These are phyloP conservation scores for Pyrenophora teres DNA, from an alignment of 2,329 filamentous ascomycete genomes.

Conservation along the genomic window DNA sequence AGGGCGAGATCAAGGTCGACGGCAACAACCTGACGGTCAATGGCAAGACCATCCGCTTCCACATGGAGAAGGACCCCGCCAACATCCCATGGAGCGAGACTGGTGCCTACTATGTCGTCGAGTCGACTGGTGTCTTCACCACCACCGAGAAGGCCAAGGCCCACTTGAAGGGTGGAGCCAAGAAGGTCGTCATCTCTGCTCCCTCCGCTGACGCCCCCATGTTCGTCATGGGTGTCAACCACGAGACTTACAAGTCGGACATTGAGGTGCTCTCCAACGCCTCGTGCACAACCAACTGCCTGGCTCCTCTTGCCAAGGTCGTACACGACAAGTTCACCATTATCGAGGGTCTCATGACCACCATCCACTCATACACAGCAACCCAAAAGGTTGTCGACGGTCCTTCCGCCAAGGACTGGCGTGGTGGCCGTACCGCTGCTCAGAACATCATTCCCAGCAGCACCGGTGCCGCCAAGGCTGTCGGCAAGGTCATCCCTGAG, in stretches of 20 bases:
- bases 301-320: constrained; percentile 98
- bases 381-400: constrained; percentile 99
- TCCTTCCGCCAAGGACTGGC: constrained; percentile 98
- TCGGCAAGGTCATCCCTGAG: constrained; percentile 98
- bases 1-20: constrained; percentile 80
- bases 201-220: constrained; percentile 96
- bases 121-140: constrained; percentile 99
- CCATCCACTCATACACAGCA: constrained; percentile 98
- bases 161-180: constrained; percentile 94
- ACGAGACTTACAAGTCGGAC: constrained; percentile 88
- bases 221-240: constrained; percentile 99
- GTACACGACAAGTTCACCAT: constrained; percentile 98
- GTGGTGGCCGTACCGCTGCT: constrained; percentile 96
- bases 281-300: constrained; percentile 99
- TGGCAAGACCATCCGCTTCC: constrained; percentile 94
- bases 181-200: constrained; percentile 88
- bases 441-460: constrained; percentile 99
- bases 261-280: constrained; percentile 97
- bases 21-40: constrained; percentile 81
- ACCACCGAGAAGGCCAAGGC: constrained; percentile 93
- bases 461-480: constrained; percentile 99
- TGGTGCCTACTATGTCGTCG: constrained; percentile 90
- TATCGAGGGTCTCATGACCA: constrained; percentile 99
- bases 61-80: constrained; percentile 87
- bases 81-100: constrained; percentile 88